Base-by-base conservation (phyloP, 441 rosid genomes). In the Pelargonium exstipulatum region DNA sequence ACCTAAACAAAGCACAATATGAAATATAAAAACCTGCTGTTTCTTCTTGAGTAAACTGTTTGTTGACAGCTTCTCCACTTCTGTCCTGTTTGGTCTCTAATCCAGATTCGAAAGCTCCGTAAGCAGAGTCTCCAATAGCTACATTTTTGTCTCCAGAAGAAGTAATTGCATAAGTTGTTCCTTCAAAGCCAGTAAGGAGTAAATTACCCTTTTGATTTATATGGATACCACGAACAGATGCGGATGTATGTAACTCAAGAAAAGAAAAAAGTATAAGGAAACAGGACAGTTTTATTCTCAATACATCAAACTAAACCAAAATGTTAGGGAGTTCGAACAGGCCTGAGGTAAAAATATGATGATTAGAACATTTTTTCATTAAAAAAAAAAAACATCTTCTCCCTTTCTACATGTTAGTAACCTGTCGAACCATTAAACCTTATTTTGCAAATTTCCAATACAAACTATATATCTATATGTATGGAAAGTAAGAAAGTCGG, bases 401-500 rank as follows among this genome's bases (percentile, higher is more conserved):
- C 43, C 43, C 43, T 0, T 1, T 14, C 4, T 12, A 49, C 17
- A 49, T 49, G 17, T 48, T 48, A 48, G 17, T 49, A 49, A 12
- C 65, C 13, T 17, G 62, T 17, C 24, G 29, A 9, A 8, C 5
- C 24, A 18, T 57, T 57, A n/a, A 7, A 57, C 62, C 20, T 24
- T 17, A 57, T 16, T 57, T 57, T 1, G 22, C 9, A 7, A 17
- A 2, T 22, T 22, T 58, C 35, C 63, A 20, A 20, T 4, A 55
- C 24, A 17, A 8, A 55, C 61, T 55, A 55, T 24, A 24, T 24
- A 24, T 55, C 18, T 17, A 17, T 12, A 18, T 55, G 61, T 17
- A 55, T 55, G 61, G 9, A 7, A 1, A 17, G 43, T 64, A 51
- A 63, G 5, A 67, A 42, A 69, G 5, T 37, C 43, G 69, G 51